These are phyloP conservation scores for Cyphellophora europaea DNA, from an alignment of 2,329 filamentous ascomycete genomes.

Conservation along the genomic window DNA sequence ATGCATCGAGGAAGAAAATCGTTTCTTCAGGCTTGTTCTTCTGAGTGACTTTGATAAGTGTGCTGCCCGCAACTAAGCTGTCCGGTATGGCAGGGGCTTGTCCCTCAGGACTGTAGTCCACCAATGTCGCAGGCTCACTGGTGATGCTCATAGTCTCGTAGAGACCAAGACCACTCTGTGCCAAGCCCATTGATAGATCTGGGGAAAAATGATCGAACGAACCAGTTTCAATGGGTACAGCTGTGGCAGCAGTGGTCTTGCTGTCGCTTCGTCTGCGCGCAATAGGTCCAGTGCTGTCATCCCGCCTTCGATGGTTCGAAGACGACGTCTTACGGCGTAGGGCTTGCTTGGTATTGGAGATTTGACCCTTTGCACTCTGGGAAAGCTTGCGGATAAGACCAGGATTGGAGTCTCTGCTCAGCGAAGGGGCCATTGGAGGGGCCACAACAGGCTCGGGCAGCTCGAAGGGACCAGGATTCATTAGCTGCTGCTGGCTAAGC, in stretches of 20 bases:
- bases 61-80: conserved; percentile 67
- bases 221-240: conserved; percentile 5
- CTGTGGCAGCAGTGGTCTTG: conserved; percentile 51
- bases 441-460: conserved; percentile 62
- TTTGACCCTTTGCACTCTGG: conserved; percentile 55
- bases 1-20: conserved; percentile 68
- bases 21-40: conserved; percentile 70
- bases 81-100: conserved; percentile 64
- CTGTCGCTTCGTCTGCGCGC: conserved; percentile 83
- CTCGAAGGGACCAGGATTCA: conserved; percentile 48
- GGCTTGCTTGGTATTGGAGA: conserved; percentile 39
- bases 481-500: conserved; percentile 20
- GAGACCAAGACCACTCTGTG: conserved; percentile 20
- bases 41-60: conserved; percentile 66
- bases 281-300: conserved; percentile 82
- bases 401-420: conserved; percentile 7
- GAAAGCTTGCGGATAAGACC: conserved; percentile 76
- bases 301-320: conserved; percentile 64
- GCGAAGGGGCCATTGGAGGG: conserved; percentile 23
- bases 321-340: conserved; percentile 68
- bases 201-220: conserved; percentile 10
- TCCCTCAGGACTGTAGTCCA: conserved; percentile 26
- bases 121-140: conserved; percentile 26
- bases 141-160: conserved; percentile 30
- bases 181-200: too few species aligned